phyloP scores from a whole-genome alignment of 495 filamentous ascomycete species.

The Penicillium turbatum region DNA sequence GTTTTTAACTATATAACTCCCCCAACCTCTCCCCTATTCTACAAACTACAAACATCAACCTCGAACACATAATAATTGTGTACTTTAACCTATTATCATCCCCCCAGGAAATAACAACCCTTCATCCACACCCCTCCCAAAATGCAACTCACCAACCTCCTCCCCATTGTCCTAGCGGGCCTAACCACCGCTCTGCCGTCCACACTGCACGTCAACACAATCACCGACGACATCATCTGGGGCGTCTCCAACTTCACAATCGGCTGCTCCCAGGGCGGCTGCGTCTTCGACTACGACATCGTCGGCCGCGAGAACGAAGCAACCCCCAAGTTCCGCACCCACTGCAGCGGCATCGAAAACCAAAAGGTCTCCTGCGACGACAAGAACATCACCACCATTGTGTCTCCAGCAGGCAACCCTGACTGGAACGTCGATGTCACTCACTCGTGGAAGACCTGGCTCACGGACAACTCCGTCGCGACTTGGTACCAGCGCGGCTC shows the following conservation, averaged over 20 bases:
- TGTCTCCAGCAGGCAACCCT: conserved; percentile 22
- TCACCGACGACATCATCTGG: conserved; percentile 30
- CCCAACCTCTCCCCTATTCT: not conserved
- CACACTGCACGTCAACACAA: conserved; percentile 15
- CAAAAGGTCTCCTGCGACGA: conserved; percentile 28
- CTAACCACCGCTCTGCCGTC: conserved; percentile 23
- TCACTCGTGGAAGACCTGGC: conserved; percentile 29
- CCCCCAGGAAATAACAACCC: not conserved
- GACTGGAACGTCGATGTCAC: conserved; percentile 34
- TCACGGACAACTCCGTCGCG: conserved; percentile 16
- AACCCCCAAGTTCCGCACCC: conserved; percentile 40
- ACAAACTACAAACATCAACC: not conserved
- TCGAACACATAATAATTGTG: not conserved
- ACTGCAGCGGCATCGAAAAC: conserved; percentile 32
- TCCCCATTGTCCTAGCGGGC: conserved; percentile 25
- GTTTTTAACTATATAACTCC: not conserved
- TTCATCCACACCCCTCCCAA: conserved; percentile 4
- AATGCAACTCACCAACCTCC: conserved; percentile 35
- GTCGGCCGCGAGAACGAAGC: conserved; percentile 20
- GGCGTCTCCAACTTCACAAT: conserved; percentile 32
- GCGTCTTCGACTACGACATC: conserved; percentile 38
- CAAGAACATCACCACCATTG: conserved; percentile 23
- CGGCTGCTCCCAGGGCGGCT: conserved; percentile 35
- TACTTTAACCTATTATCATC: not conserved
- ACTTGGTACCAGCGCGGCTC: conserved; percentile 5